phyloP scores from a whole-genome alignment of 2,329 filamentous ascomycete species.

The Alternaria rosae region DNA sequence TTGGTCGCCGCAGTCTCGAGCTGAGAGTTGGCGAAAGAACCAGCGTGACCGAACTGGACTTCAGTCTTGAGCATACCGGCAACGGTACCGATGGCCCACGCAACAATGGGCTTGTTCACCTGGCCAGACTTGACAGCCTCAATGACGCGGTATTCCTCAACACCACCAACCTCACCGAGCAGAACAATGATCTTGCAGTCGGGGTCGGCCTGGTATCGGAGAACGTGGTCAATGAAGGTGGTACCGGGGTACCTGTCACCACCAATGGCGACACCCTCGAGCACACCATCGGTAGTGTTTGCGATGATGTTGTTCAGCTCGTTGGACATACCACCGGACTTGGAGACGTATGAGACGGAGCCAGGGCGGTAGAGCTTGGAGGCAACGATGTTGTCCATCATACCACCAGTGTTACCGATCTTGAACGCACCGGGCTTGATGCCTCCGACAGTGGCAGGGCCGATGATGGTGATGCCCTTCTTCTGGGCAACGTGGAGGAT shows the following conservation, averaged over 20 bases:
- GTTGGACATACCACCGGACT: slow-evolving; percentile 99
- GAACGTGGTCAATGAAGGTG: slow-evolving; percentile 98
- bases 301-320: slow-evolving; percentile 99
- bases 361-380: slow-evolving; percentile 99
- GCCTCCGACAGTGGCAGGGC: slow-evolving; percentile 96
- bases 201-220: slow-evolving; percentile 94
- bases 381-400: slow-evolving; percentile 99
- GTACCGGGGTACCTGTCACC: slow-evolving; percentile 99
- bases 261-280: slow-evolving; percentile 99
- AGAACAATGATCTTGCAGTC: slow-evolving; percentile 97
- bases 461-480: slow-evolving; percentile 99
- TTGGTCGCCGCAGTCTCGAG: slow-evolving; percentile 96
- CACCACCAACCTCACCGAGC: slow-evolving; percentile 97
- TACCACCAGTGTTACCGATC: slow-evolving; percentile 99
- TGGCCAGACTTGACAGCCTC: slow-evolving; percentile 93
- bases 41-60: slow-evolving; percentile 98
- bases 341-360: slow-evolving; percentile 98
- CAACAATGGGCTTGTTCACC: slow-evolving; percentile 98
- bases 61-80: slow-evolving; percentile 99
- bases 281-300: slow-evolving; percentile 95
- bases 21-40: slow-evolving; percentile 98
- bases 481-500: slow-evolving; percentile 96
- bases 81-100: slow-evolving; percentile 99
- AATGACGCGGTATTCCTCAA: slow-evolving; percentile 99
- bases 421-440: slow-evolving; percentile 99